A percentile compares a stretch with the other conserved stretches of the same genome.
phyloP scores from a whole-genome alignment of 495 filamentous ascomycete species.

The Xylaria acuta region DNA sequence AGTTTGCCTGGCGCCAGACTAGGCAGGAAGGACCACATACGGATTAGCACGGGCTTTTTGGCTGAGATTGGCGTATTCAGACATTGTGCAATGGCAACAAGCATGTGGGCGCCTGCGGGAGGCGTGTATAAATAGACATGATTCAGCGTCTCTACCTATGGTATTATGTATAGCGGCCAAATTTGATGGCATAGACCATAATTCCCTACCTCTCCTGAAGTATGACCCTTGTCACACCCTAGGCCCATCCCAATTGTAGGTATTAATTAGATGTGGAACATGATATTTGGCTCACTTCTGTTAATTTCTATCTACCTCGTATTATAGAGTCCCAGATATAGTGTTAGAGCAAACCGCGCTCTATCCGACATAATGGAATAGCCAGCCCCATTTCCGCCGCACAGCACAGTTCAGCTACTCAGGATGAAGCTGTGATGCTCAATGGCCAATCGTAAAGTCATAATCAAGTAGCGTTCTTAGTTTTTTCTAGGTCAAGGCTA shows the following conservation, averaged over 20 bases:
- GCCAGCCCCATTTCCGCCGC: background rate
- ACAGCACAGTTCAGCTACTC: background rate
- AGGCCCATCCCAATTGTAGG: background rate
- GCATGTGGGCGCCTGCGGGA: background rate
- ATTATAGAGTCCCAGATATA: background rate
- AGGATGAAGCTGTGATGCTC: background rate
- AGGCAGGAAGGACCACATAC: background rate
- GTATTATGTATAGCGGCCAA: constrained; percentile 17
- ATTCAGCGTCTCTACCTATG: background rate
- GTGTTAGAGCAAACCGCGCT: too few species aligned
- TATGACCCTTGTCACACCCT: background rate
- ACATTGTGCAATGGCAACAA: background rate
- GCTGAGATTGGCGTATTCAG: background rate
- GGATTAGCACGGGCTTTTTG: background rate
- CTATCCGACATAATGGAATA: background rate
- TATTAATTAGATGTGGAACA: background rate
- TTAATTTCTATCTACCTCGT: background rate
- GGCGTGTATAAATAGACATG: background rate
- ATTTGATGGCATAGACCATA: background rate
- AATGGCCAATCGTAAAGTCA: background rate
- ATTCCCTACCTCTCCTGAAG: background rate
- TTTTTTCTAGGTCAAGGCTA: background rate
- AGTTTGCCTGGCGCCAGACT: background rate
- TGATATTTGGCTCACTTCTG: background rate
- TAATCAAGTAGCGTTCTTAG: background rate